phyloP scores from a whole-genome alignment of 176 grass and related monocot genomes.

The Triticum turgidum region DNA sequence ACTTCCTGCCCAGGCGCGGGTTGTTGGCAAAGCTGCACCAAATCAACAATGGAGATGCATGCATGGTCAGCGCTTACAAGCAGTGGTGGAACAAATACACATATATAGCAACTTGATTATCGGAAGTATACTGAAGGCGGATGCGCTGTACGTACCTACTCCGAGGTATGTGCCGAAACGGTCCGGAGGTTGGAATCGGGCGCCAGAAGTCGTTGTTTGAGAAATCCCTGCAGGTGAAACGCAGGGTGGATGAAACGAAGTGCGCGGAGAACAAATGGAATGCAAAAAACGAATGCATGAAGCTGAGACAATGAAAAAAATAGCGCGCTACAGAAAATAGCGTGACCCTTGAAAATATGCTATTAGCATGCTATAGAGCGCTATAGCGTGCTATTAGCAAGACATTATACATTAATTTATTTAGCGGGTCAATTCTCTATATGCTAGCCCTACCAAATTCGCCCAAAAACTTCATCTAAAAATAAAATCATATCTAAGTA shows the following conservation, averaged over 20 bases:
- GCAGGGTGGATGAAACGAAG: background rate
- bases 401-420: too few relatives aligned
- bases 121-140: background rate
- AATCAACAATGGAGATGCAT: background rate
- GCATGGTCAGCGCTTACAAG: background rate
- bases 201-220: slow-evolving; percentile 75
- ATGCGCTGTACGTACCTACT: slow-evolving; percentile 37
- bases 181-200: slow-evolving; percentile 58
- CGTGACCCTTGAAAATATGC: too few relatives aligned
- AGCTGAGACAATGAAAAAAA: too few relatives aligned
- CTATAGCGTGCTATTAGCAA: too few relatives aligned
- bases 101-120: background rate
- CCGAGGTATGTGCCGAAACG: slow-evolving; percentile 46
- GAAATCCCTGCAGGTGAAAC: slow-evolving; percentile 45
- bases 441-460: too few relatives aligned
- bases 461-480: too few relatives aligned
- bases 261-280: background rate
- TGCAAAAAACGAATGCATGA: background rate
- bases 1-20: slow-evolving; percentile 34
- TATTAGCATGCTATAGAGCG: too few relatives aligned
- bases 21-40: slow-evolving; percentile 71
- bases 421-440: too few relatives aligned
- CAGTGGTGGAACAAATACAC: background rate
- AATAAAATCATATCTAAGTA: too few relatives aligned
- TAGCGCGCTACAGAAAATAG: too few relatives aligned